Conservation (phyloP, 176 grass and related monocot genomes). For the Bonia amplexicaulis region DNA sequence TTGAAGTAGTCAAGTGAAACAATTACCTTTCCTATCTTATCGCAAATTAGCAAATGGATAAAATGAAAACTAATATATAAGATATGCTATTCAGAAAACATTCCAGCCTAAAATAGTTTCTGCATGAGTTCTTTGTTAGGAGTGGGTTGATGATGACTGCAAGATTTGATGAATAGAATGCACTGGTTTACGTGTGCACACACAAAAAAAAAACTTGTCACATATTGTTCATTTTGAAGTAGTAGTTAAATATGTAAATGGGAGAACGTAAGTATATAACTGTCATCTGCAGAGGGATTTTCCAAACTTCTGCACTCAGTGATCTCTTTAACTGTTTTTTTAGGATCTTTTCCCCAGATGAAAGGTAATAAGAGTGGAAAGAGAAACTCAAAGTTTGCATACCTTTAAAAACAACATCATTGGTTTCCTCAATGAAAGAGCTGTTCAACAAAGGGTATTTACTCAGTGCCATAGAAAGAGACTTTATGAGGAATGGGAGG, state of each 20-base stretch:
- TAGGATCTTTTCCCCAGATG: neutral
- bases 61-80: neutral
- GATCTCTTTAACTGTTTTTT: neutral
- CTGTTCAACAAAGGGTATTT: slow-evolving; percentile 91
- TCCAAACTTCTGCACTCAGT: neutral
- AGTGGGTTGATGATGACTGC: neutral
- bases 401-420: slow-evolving; percentile 90
- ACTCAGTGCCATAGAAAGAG: slow-evolving; percentile 75
- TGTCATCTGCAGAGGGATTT: neutral
- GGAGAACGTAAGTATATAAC: neutral
- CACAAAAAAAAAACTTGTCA: neutral
- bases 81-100: neutral
- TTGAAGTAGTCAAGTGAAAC: neutral
- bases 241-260: neutral
- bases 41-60: neutral
- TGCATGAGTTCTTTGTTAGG: neutral
- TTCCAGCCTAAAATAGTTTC: neutral
- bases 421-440: slow-evolving; percentile 67
- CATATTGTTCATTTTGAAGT: neutral
- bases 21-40: neutral
- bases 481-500: slow-evolving; percentile 93
- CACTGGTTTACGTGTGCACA: neutral
- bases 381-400: slow-evolving; percentile 2
- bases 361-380: neutral
- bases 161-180: neutral